Base-by-base conservation (phyloP, 305 asterid species). In the Fraxinus sp. region DNA sequence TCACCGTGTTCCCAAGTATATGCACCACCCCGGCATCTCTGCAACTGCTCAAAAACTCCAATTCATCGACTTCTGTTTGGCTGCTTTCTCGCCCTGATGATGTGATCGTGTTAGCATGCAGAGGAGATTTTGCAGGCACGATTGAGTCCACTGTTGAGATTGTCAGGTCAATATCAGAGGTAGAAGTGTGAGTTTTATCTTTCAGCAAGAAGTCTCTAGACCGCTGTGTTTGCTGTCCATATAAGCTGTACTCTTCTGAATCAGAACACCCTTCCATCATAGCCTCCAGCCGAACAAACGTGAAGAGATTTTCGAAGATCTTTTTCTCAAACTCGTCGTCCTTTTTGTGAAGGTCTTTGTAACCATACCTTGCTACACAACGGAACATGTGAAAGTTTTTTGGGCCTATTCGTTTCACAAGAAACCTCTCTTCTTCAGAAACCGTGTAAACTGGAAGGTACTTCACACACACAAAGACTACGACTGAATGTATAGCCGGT, bases 231-330 rank as follows among this genome's bases (percentile, higher is more conserved):
- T 88, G 91, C 88, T 93, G 98, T 6, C 95, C 98, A 3, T 92
- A 89, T 24, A 94, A 76, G 77, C 99, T 93, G 85, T 90, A 92
- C 64, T 92, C 98, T 18, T 95, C 99, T 0, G 98, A 95, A 79
- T 95, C 99, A 0, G 99, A 95, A 73, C 93, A 94, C 37, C 98
- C 97, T 79, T 95, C 99, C 98, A 95, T 94, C 97, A 95, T 93
- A 0, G 94, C 78, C 91, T 95, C 99, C 0, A 95, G 94, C 9
- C 97, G 91, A 8, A 95, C 97, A 74, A 95, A 94, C 84, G 76
- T 84, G 90, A 95, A 94, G 10, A 94, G 91, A 78, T 87, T 91
- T 75, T 86, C 91, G 5, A 95, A 92, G 3, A 95, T 91, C 86
- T 94, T 95, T 39, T 86, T 94, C 93, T 95, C 98, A 4, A 95